Base-by-base conservation (phyloP, 2,329 filamentous ascomycete genomes). In the Amauroascus niger region DNA sequence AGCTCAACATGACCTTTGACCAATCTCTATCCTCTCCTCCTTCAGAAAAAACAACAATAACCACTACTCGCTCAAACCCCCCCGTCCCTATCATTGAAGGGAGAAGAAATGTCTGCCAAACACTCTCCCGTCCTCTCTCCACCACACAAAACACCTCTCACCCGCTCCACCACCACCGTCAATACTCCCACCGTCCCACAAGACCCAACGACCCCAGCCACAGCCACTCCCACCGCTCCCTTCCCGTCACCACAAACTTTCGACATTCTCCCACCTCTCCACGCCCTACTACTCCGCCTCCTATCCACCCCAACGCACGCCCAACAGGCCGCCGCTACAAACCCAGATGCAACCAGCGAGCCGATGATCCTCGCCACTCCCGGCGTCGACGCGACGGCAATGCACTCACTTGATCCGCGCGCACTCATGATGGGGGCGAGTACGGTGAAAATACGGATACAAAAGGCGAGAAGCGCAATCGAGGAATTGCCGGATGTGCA, bases 221-320 rank as follows among this genome's bases (percentile, higher is more conserved):
- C 49, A 18, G 14, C 26, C 33, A 39, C 48, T 11, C 24, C 41
- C 14, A 49, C 58, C 63, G 41, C 62, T 64, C 72, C 79, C 2
- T 81, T 84, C 53, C 85, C 93, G 58, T 80, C 87, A 48, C 86
- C 90, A 26, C 84, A 90, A 69, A 82, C 82, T 48, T 88, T 96
- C 72, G 90, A 95, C 74, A 81, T 88, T 61, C 79, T 95, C 52
- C 88, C 89, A 24, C 82, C 89, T 64, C 81, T 96, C 52, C 84
- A 88, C 64, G 78, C 82, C 55, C 81, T 95, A 60, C 81, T 96
- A 57, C 76, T 82, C 60, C 86, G 87, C 49, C 79, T 96, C 16
- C 81, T 86, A 61, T 75, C 71, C 26, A 62, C 67, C 16, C 56
- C 52, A 47, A 57, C 24, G 40, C 59, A 30, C 57, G 60, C 22